Base-by-base conservation (phyloP, 2,329 filamentous ascomycete species). In the Truncatella angustata region DNA sequence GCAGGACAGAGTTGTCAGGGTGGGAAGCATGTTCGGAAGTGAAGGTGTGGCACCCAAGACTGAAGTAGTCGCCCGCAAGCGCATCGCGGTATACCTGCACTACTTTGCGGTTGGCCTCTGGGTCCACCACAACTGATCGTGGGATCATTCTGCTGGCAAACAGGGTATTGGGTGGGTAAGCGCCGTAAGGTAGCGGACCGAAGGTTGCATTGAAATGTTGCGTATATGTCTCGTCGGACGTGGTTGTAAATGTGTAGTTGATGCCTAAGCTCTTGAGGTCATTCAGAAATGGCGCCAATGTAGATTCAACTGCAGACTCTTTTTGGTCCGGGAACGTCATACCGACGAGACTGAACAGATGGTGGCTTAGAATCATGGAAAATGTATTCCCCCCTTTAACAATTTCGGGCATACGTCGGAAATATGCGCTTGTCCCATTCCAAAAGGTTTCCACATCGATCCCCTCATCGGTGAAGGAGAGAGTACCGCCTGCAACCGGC, bases 1-100 rank as follows among this genome's bases (percentile, higher is more conserved):
- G 50, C 4, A 40, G 12, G 4, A 60, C 53, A 1, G 58, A 23
- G 32, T 60, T 60, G 42, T 52, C 49, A 2, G 52, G 49, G 36
- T 53, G 54, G 4, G 26, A 14, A 7, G 18, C 32, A 21, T 46
- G 12, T 5, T 16, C 36, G 28, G 51, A 49, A 40, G 32, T 50
- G 2, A 56, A 28, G 7, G 21, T 49, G 18, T 43, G 39, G 44
- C 56, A 55, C 11, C 51, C 53, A 9, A 50, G 10, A 23, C 14
- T 10, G 37, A 58, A 54, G 0, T 35, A n/a, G n/a, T n/a, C n/a
- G n/a, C n/a, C n/a, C n/a, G n/a, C n/a, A n/a, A n/a, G n/a, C n/a
- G n/a, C n/a, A n/a, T n/a, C n/a, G n/a, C n/a, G n/a, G n/a, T n/a
- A n/a, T n/a, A n/a, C n/a, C n/a, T n/a, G n/a, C n/a, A 50, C 21